Evolutionary conservation across 768 basidiomycete species (phyloP), one percentile per base, ranked within the genome.

Genomic region (Suillus placidus): DNA sequence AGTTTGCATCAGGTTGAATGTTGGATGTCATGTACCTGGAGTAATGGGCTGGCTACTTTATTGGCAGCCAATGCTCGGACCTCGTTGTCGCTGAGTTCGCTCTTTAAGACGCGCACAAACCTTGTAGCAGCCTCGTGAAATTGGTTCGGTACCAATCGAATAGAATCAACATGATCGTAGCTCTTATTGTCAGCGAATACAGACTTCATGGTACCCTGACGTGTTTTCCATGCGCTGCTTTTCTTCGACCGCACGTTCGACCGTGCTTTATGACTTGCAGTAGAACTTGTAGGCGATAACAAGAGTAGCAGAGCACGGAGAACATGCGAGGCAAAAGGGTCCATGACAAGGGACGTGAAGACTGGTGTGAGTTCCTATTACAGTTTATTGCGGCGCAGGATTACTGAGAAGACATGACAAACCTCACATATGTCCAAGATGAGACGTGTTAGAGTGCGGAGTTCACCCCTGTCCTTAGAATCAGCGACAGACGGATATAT

Each of bases 251-350:
- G 86, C 38, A 93, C 67, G 37, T 80, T 74, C 12, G 80, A 80
- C 38, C 72, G 73, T 61, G 72, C 71, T 30, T 77, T 70, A 18
- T 82, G 67, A 34, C 79, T 81, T 5, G 78, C 77, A 16, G 79
- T 68, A 5, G 84, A 81, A 2, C 86, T 71, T 35, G 81, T 78
- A 0, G 93, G 92, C 16, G 87, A 88, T n/a, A 97, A 81, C 51
- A 97, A 81, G 6, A 90, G 73, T 16, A 98, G 84, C 3, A 98
- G 77, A 30, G 90, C 87, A 43, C 96, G 90, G 55, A 97, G 69
- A 51, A 95, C 93, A 70, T 98, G 97, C 0, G 97, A 96, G 42
- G 91, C 95, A 71, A 95, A 97, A 38, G 91, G 89, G 71, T 97
- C 89, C 80, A 90, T 88, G 47, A 97, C 79, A 52, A 96, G 84